Evolutionary conservation across 1,284 basidiomycete species (phyloP).

Genomic region (Apiotrichum montevideense): DNA sequence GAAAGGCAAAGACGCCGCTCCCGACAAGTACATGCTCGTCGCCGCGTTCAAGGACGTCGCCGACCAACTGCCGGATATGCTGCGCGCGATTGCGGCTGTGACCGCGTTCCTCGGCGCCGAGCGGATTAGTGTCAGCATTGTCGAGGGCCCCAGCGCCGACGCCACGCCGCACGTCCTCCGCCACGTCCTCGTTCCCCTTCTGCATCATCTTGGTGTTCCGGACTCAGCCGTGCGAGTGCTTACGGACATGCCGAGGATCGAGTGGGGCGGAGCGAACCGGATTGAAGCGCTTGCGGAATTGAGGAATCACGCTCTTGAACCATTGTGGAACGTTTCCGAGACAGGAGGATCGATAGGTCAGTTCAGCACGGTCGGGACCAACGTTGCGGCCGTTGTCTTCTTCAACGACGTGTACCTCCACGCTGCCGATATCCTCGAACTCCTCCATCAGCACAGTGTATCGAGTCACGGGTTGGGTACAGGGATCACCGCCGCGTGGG

Average conservation of each 20-base stretch:
- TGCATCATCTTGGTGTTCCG: constrained; percentile 33
- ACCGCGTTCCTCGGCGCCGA: constrained; percentile 35
- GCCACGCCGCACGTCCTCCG: constrained; percentile 37
- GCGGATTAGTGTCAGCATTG: constrained; percentile 35
- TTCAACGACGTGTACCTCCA: constrained; percentile 47
- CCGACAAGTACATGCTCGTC: constrained; percentile 38
- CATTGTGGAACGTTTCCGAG: constrained; percentile 34
- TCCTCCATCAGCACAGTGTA: constrained; percentile 40
- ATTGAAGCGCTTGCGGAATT: constrained; percentile 43
- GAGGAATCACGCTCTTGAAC: constrained; percentile 40
- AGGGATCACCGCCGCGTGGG: constrained; percentile 44
- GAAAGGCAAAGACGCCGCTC: neutral
- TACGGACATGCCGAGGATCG: constrained; percentile 33
- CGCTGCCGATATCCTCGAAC: constrained; percentile 40
- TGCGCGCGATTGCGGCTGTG: constrained; percentile 40
- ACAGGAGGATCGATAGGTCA: neutral
- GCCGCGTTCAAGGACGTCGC: constrained; percentile 40
- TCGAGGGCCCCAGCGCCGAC: constrained; percentile 46
- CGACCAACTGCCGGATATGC: constrained; percentile 41
- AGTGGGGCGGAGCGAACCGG: constrained; percentile 38
- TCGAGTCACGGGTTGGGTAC: constrained; percentile 20
- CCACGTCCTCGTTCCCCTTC: constrained; percentile 32
- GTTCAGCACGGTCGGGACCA: constrained; percentile 9
- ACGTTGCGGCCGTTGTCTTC: constrained; percentile 37
- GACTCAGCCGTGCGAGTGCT: constrained; percentile 23